These are phyloP conservation scores for Tylopilus sp. DNA, from an alignment of 768 basidiomycete genomes.

Conservation along the genomic window DNA sequence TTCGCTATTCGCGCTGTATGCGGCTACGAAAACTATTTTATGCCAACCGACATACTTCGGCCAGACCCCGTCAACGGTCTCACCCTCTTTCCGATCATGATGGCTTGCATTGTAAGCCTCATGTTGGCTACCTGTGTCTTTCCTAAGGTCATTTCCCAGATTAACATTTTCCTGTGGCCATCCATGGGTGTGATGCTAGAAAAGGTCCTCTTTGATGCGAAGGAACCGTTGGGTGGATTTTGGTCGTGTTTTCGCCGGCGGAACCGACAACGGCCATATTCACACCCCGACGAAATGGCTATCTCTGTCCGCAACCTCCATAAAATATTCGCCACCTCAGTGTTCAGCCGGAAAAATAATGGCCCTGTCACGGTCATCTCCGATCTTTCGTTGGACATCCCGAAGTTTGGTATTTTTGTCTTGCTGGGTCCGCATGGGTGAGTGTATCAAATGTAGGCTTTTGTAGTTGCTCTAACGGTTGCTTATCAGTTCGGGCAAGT, in stretches of 20 bases:
- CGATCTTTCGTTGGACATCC: slow-evolving; percentile 66
- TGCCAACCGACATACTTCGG: slow-evolving; percentile 50
- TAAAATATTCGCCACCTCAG: slow-evolving; percentile 54
- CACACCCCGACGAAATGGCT: slow-evolving; percentile 41
- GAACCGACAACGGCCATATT: slow-evolving; percentile 17
- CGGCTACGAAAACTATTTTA: slow-evolving; percentile 60
- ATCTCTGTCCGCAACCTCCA: slow-evolving; percentile 59
- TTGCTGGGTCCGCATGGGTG: slow-evolving; percentile 71
- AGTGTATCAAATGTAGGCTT: slow-evolving; percentile 1
- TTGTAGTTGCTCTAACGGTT: not conserved
- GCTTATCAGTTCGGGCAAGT: slow-evolving; percentile 65
- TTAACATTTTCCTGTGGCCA: slow-evolving; percentile 74
- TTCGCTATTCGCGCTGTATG: slow-evolving; percentile 66
- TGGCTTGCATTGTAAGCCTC: slow-evolving; percentile 58
- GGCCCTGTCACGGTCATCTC: slow-evolving; percentile 56
- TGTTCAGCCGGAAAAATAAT: slow-evolving; percentile 48
- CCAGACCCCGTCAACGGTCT: slow-evolving; percentile 47
- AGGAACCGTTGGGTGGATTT: slow-evolving; percentile 31
- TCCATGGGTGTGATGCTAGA: slow-evolving; percentile 60
- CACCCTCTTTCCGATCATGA: slow-evolving; percentile 52
- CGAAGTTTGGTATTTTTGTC: slow-evolving; percentile 73
- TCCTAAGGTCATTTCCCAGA: not conserved
- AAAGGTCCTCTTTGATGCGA: slow-evolving; percentile 57
- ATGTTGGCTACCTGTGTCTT: not conserved
- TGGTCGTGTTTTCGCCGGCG: slow-evolving; percentile 21